Evolutionary conservation across 768 basidiomycete genomes (phyloP).

Genomic region (Vararia minispora): DNA sequence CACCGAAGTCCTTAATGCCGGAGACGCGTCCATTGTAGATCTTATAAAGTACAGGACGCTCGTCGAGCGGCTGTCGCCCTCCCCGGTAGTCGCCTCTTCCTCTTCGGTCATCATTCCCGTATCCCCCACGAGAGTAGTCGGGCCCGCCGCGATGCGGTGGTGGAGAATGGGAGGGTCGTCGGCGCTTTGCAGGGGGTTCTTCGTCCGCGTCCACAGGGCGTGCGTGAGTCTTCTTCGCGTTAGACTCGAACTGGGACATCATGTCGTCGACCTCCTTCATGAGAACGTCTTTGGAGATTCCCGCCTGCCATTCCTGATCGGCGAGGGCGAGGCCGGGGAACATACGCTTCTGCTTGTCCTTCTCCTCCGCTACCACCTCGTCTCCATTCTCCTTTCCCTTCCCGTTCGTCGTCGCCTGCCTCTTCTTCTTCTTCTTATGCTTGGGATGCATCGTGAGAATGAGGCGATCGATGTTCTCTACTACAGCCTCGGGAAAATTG

Average conservation of each 20-base stretch:
- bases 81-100: conserved; percentile 27
- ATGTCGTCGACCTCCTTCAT: conserved; percentile 86
- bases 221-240: conserved; percentile 49
- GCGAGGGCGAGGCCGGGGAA: conserved; percentile 86
- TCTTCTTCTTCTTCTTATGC: conserved; percentile 71
- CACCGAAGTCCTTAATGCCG: conserved; percentile 90
- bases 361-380: conserved; percentile 38
- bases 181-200: conserved; percentile 42
- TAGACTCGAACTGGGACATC: conserved; percentile 62
- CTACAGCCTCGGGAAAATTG: conserved; percentile 80
- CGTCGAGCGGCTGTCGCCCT: conserved; percentile 45
- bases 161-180: conserved; percentile 38
- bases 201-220: conserved; percentile 28
- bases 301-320: conserved; percentile 55
- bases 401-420: conserved; percentile 28
- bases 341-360: conserved; percentile 70
- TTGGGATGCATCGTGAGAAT: conserved; percentile 94
- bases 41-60: conserved; percentile 84
- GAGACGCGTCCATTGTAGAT: conserved; percentile 85
- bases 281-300: conserved; percentile 64
- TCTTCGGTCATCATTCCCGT: conserved; percentile 31
- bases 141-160: conserved; percentile 37
- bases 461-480: conserved; percentile 89
- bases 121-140: conserved; percentile 49
- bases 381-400: conserved; percentile 23